Conservation (phyloP, 768 basidiomycete species). For the Lentinula lateritia region DNA sequence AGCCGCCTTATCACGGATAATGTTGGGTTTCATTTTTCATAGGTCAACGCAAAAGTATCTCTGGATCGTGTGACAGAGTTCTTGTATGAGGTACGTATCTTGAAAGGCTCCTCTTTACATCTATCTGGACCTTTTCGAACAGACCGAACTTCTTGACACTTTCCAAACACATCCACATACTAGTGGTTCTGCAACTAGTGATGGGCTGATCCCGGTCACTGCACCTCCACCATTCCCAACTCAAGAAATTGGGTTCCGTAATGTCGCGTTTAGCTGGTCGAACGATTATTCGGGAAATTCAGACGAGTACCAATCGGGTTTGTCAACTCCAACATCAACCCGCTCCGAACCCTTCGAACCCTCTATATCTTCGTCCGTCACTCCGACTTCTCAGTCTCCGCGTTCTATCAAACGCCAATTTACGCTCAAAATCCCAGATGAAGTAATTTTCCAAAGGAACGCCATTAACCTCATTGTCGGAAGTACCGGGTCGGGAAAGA, state of each 20-base stretch:
- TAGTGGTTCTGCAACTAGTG: not conserved
- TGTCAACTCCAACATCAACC: not conserved
- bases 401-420: constrained; percentile 44
- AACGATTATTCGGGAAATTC: constrained; percentile 23
- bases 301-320: not conserved
- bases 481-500: constrained; percentile 38
- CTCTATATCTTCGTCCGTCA: not conserved
- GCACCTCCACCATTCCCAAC: not conserved
- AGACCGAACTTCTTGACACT: constrained; percentile 45
- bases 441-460: constrained; percentile 48
- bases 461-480: constrained; percentile 55
- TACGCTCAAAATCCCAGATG: constrained; percentile 41
- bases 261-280: constrained; percentile 56
- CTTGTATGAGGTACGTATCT: constrained; percentile 27
- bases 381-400: constrained; percentile 3
- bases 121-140: not conserved
- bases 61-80: constrained; percentile 49
- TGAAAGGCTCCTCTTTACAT: not conserved
- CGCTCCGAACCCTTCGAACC: not conserved
- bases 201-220: not conserved
- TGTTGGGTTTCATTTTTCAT: not conserved
- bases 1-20: not conserved
- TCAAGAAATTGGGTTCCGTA: constrained; percentile 43
- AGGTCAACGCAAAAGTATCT: constrained; percentile 51
- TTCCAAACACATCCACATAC: constrained; percentile 20